Base-by-base conservation (phyloP, 2,329 filamentous ascomycete genomes). In the Sporothrix pallida region DNA sequence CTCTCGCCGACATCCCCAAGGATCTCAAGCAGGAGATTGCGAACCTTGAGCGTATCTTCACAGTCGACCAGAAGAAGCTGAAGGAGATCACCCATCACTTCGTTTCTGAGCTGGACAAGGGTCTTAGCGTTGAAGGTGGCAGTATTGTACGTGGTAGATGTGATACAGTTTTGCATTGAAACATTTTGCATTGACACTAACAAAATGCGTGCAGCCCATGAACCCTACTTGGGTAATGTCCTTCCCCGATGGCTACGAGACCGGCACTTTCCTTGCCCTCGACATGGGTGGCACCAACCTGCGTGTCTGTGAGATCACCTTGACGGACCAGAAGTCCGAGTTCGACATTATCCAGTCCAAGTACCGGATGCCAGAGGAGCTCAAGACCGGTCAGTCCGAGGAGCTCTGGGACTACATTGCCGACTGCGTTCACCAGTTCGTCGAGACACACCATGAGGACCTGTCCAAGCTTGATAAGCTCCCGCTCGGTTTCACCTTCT, bases 251-350 rank as follows among this genome's bases (percentile, higher is more conserved):
- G 95, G 95, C 77, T 83, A 95, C 77, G 95, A 98, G 83, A 93
- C 90, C 9, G 95, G 95, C 75, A 96, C 92, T 15, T 97, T 91
- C 82, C 86, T 98, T 54, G 94, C 95, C 72, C 87, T 98, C 58
- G 95, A 98, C 81, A 97, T 98, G 92, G 95, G 95, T 74, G 95
- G 95, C 78, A 98, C 95, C 79, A 98, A 98, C 83, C 85, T 98
- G 76, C 92, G 95, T 81, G 95, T 98, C 77, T 98, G 95, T 83
- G 93, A 97, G 83, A 95, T 98, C 80, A 93, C 91, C 74, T 84
- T 98, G 79, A 94, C 93, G 31, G 92, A 97, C 73, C 89, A 93
- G 81, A 93, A 94, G 84, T 95, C 93, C 71, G 92, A 95, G 82
- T 97, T 96, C 83, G 93, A 96, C 81, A 97, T 98, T 80, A 94